Evolutionary conservation across 2,329 filamentous ascomycete species (phyloP), one percentile per base, ranked within the genome.

Genomic region (Apiospora aurea): DNA sequence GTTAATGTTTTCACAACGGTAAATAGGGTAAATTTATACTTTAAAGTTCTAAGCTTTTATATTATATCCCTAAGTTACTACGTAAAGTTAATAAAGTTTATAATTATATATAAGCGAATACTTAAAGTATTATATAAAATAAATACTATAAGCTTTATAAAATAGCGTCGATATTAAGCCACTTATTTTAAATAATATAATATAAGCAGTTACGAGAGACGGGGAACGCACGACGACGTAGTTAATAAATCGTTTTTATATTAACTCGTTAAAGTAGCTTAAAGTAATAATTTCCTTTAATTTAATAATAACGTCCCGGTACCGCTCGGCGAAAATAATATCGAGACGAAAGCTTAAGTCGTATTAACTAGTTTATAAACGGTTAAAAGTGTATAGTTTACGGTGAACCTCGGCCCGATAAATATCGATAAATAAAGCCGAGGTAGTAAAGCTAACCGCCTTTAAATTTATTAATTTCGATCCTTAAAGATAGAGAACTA

Each of bases 381-480:
- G 47, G n/a, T 26, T 24, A n/a, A 51, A 6, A 8, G 47, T 51
- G 47, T n/a, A 51, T n/a, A n/a, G 47, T n/a, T 51, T 51, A 51
- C 47, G 47, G 47, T 51, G 47, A n/a, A 51, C 47, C n/a, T 51
- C n/a, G 47, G 47, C 47, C 47, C 47, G 47, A 51, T 51, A 51
- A 51, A n/a, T n/a, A 51, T 51, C 47, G n/a, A 51, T n/a, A 11
- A 51, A 11, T n/a, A 51, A 51, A 51, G 47, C 47, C n/a, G 47
- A 24, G 47, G 47, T n/a, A 51, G 47, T 51, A n/a, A 51, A n/a
- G 47, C 47, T n/a, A n/a, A 26, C 47, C 47, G 47, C 47, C 21
- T 51, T n/a, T 11, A 51, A 8, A 51, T n/a, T 51, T 51, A n/a
- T 51, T 51, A 51, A 51, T 26, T 51, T 24, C n/a, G 47, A 51